Evolutionary conservation across 192 early-diverging fungal genomes (phyloP).

Genomic region (Physocladia obscura): DNA sequence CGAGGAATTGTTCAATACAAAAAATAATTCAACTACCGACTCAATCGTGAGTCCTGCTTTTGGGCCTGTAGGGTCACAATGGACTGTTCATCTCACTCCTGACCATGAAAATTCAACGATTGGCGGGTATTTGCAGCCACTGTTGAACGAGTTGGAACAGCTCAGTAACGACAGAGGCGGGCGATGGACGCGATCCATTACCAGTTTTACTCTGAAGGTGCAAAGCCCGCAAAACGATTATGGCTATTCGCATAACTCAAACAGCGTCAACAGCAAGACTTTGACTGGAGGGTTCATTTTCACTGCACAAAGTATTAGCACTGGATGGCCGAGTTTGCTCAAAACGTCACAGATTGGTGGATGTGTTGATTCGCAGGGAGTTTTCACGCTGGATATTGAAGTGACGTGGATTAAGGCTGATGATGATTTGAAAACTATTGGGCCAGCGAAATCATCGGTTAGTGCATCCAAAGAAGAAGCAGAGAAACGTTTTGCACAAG

Average conservation of each 20-base stretch:
- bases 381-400: slow-evolving; percentile 31
- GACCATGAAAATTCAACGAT: slow-evolving; percentile 14
- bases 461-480: slow-evolving; percentile 6
- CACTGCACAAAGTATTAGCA: slow-evolving; percentile 11
- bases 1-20: not conserved
- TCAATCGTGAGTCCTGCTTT: slow-evolving; percentile 29
- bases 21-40: not conserved
- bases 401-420: slow-evolving; percentile 41
- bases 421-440: not conserved
- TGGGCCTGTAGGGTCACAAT: slow-evolving; percentile 35
- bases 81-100: slow-evolving; percentile 28
- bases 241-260: slow-evolving; percentile 12
- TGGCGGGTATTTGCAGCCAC: slow-evolving; percentile 37
- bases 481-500: not conserved
- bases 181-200: slow-evolving; percentile 42
- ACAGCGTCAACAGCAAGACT: slow-evolving; percentile 33
- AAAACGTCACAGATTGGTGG: slow-evolving; percentile 10
- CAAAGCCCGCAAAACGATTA: not conserved
- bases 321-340: slow-evolving; percentile 33
- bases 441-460: too few species aligned
- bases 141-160: slow-evolving; percentile 17
- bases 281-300: slow-evolving; percentile 49
- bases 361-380: slow-evolving; percentile 30
- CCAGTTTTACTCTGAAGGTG: slow-evolving; percentile 43
- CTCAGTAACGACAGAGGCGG: slow-evolving; percentile 6